Percentiles rank a stretch among this genome's conserved stretches.
Evolutionary conservation across 257 asterid species (phyloP).

Genomic region (Rauvolfia tetraphylla): DNA sequence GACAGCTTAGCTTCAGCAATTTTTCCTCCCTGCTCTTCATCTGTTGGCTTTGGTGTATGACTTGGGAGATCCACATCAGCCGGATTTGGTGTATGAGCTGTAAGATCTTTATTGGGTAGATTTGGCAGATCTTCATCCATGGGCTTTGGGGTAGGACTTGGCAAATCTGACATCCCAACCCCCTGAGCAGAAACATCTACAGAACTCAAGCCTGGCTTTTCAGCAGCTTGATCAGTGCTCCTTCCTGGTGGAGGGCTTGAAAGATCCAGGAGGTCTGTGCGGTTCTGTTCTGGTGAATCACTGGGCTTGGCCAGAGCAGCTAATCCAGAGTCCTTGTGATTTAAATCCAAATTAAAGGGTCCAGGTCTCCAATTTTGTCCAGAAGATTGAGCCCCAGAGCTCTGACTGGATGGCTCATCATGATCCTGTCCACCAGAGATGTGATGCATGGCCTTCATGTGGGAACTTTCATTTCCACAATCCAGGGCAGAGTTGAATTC

Average conservation of each 20-base stretch:
- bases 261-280: conserved; percentile 21
- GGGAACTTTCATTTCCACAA: conserved; percentile 27
- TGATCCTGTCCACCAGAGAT: conserved; percentile 9
- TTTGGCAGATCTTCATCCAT: conserved; percentile 29
- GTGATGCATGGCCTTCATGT: conserved; percentile 23
- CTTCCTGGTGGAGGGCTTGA: conserved; percentile 32
- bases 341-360: conserved; percentile 23
- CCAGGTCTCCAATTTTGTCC: conserved; percentile 21
- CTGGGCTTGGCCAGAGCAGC: conserved; percentile 24
- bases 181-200: conserved; percentile 21
- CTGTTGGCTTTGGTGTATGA: conserved; percentile 39
- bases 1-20: conserved; percentile 40
- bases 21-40: conserved; percentile 37
- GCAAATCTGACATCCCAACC: conserved; percentile 31
- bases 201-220: conserved; percentile 24
- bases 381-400: conserved; percentile 24
- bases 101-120: neutral
- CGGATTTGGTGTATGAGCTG: conserved; percentile 32
- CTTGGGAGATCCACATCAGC: conserved; percentile 26
- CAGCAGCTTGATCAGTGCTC: conserved; percentile 28
- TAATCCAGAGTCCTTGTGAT: conserved; percentile 23
- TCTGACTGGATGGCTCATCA: conserved; percentile 24
- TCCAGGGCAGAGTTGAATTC: conserved; percentile 26
- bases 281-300: conserved; percentile 24
- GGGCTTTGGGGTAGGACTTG: conserved; percentile 40